Evolutionary conservation across 345 rosid species (phyloP), one percentile per base, ranked within the genome.

Genomic region (Gossypium australe): DNA sequence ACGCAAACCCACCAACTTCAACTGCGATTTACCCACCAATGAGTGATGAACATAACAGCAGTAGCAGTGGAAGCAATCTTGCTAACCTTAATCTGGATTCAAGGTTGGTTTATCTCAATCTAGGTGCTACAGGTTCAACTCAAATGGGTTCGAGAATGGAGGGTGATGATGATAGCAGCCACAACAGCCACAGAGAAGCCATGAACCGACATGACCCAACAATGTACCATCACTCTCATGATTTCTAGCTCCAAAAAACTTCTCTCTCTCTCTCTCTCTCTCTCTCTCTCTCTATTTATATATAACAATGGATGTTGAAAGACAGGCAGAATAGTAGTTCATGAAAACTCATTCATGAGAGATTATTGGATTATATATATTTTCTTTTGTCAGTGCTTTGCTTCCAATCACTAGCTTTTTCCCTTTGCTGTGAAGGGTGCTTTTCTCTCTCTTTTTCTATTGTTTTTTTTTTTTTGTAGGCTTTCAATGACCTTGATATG

Each of bases 81-180:
- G 84, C 61, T 20, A 80, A 79, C 62, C 63, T 85, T 57, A 88
- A 88, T 78, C 75, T 94, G 80, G 94, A 94, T 79, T 88, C 98
- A 67, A 94, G 98, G 77, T 78, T 89, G 87, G 97, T 89, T 74
- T 94, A 94, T 84, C 87, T 92, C 69, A 90, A 94, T 80, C 97
- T 94, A 58, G 96, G 98, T 52, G 98, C 94, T 52, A 77, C 88
- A 60, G 81, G 79, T 70, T 77, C 86, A 18, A 80, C 83, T 74
- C 97, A 89, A 59, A 86, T 92, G 90, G 87, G 89, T 17, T 84
- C 89, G 62, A 80, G 93, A 77, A 87, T 85, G 76, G 94, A 82
- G 20, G 87, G 85, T 66, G 89, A 80, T 16, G 90, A 89, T 48
- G 89, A 85, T 49, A 80, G 78, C 80, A 83, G 83, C 80, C 88